A percentile compares a stretch with the other conserved stretches of the same genome.
phyloP scores from a whole-genome alignment of 208 protist species.

The Entamoeba nuttalli region DNA sequence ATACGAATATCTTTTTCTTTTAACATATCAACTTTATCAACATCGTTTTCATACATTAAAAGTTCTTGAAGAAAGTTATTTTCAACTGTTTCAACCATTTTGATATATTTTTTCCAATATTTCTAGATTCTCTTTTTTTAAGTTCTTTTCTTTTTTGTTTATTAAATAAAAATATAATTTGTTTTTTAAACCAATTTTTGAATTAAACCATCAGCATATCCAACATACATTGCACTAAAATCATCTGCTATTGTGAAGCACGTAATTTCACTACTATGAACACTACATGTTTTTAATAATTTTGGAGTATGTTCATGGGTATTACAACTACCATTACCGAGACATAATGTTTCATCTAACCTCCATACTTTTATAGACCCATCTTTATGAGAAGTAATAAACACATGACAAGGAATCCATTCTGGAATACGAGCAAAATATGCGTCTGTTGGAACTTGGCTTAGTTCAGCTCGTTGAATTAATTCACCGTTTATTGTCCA shows the following conservation, averaged over 20 bases:
- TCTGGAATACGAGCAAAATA: neutral
- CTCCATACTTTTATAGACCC: neutral
- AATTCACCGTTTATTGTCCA: neutral
- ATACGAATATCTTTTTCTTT: neutral
- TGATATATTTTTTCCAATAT: no score
- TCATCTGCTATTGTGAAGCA: neutral
- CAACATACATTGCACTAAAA: neutral
- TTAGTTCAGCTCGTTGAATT: neutral
- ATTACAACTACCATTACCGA: neutral
- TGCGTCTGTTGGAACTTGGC: neutral
- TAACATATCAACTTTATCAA: neutral
- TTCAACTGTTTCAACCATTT: no score
- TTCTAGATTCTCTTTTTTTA: no score
- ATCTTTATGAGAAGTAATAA: neutral
- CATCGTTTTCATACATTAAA: neutral
- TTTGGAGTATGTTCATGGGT: neutral
- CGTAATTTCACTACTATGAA: neutral
- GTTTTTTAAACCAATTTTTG: neutral
- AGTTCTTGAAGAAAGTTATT: no score
- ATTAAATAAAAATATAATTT: no score
- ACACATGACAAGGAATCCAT: neutral
- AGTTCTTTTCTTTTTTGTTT: no score
- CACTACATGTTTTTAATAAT: neutral
- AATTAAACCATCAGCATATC: neutral
- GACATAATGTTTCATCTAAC: neutral